Conservation (phyloP, 495 filamentous ascomycete species). For the Hypoxylon subgilvum region DNA sequence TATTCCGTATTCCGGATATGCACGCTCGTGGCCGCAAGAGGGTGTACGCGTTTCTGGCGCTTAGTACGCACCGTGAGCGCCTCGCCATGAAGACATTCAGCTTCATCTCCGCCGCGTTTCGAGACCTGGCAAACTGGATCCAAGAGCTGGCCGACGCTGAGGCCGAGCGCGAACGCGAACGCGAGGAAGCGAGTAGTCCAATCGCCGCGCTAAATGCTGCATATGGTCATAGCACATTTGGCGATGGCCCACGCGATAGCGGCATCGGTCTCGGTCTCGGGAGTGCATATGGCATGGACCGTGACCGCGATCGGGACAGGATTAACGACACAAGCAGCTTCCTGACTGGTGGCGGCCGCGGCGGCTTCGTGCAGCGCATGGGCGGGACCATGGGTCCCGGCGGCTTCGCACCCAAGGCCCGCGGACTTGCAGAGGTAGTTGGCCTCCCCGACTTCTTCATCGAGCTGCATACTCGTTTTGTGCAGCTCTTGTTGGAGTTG, state of each 20-base stretch:
- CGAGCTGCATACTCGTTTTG: conserved; percentile 81
- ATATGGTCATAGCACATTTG: conserved; percentile 35
- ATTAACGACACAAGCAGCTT: conserved; percentile 50
- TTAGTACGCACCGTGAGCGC: conserved; percentile 72
- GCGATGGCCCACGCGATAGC: conserved; percentile 41
- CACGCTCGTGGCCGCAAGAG: conserved; percentile 85
- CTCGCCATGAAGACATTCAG: conserved; percentile 77
- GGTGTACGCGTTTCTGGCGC: conserved; percentile 86
- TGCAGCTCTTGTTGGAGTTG: conserved; percentile 72
- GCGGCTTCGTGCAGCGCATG: conserved; percentile 47
- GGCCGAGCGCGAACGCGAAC: conserved; percentile 66
- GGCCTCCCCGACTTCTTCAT: conserved; percentile 88
- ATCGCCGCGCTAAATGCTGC: conserved; percentile 45
- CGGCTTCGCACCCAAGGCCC: conserved; percentile 64
- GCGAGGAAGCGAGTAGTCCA: conserved; percentile 39
- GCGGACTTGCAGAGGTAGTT: conserved; percentile 83
- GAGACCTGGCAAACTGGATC: conserved; percentile 76
- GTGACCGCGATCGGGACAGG: conserved; percentile 33
- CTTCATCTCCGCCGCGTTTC: conserved; percentile 75
- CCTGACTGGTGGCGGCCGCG: conserved; percentile 48
- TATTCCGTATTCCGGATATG: conserved; percentile 87
- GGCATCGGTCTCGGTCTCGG: conserved; percentile 39
- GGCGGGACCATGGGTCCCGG: conserved; percentile 47
- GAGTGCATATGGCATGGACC: conserved; percentile 40
- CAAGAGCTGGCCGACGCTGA: conserved; percentile 64